Evolutionary conservation across 108 stramenopile genomes (phyloP).

Genomic region (Hondaea fermentalgiana): DNA sequence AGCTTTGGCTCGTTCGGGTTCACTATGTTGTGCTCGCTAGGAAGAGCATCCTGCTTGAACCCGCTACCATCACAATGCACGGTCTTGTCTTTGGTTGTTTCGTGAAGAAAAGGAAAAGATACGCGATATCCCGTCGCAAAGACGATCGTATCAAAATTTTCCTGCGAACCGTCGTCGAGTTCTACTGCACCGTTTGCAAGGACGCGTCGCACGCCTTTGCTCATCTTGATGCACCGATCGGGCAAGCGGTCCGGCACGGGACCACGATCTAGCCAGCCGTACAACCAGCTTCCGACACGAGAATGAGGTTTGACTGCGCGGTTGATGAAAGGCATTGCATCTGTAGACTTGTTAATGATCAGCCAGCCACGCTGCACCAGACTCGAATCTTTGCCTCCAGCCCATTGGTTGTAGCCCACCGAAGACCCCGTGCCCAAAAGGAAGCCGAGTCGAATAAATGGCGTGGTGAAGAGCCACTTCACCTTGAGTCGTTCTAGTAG

Average conservation of each 20-base stretch:
- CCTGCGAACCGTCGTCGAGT: background rate
- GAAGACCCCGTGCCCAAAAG: background rate
- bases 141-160: background rate
- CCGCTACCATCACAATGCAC: too few relatives aligned
- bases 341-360: background rate
- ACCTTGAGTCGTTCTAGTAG: background rate
- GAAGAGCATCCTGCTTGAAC: background rate
- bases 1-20: background rate
- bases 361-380: background rate
- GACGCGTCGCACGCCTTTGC: background rate
- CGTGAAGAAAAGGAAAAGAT: background rate
- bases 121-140: background rate
- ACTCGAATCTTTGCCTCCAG: background rate
- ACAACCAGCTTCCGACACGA: background rate
- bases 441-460: background rate
- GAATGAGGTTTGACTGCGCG: background rate
- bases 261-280: background rate
- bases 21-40: background rate
- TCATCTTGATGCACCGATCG: background rate
- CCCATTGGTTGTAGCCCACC: slow-evolving; percentile 9
- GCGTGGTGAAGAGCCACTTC: background rate
- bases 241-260: background rate
- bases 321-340: background rate
- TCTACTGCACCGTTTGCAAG: background rate
- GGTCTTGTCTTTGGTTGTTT: too few relatives aligned